Percentiles rank a stretch among this genome's conserved stretches.
These are phyloP conservation scores for Calonectria pseudoreteaudii DNA, from an alignment of 2,329 filamentous ascomycete species.

Conservation along the genomic window DNA sequence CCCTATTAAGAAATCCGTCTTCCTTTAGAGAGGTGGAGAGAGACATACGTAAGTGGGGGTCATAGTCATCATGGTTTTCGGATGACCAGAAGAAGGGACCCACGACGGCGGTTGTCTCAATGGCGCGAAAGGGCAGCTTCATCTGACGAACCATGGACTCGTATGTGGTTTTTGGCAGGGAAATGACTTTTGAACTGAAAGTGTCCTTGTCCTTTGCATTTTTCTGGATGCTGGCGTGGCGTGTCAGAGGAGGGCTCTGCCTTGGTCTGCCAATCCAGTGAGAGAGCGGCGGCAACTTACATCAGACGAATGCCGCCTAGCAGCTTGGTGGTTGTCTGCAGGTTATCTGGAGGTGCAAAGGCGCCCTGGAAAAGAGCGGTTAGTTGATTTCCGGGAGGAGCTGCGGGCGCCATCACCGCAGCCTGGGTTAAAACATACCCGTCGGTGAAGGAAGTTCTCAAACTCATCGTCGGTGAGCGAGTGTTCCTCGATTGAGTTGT, in stretches of 20 bases:
- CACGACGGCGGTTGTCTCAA: conserved; percentile 70
- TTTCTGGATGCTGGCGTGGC: conserved; percentile 61
- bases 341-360: conserved; percentile 59
- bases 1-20: neutral
- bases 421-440: conserved; percentile 51
- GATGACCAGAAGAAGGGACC: conserved; percentile 74
- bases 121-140: conserved; percentile 66
- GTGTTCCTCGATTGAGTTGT: conserved; percentile 65
- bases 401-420: neutral
- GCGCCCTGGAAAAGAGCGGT: conserved; percentile 57
- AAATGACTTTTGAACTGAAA: conserved; percentile 67
- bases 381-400: neutral
- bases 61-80: conserved; percentile 66
- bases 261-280: conserved; percentile 10
- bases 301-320: conserved; percentile 66
- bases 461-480: conserved; percentile 66
- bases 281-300: conserved; percentile 52
- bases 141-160: conserved; percentile 66
- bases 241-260: neutral
- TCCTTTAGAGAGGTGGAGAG: neutral
- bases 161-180: conserved; percentile 63
- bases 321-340: conserved; percentile 57
- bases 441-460: conserved; percentile 65
- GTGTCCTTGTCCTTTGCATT: conserved; percentile 68
- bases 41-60: conserved; percentile 67